Evolutionary conservation across 129 eudicot species (phyloP).

Genomic region (Pittosporum tobira): DNA sequence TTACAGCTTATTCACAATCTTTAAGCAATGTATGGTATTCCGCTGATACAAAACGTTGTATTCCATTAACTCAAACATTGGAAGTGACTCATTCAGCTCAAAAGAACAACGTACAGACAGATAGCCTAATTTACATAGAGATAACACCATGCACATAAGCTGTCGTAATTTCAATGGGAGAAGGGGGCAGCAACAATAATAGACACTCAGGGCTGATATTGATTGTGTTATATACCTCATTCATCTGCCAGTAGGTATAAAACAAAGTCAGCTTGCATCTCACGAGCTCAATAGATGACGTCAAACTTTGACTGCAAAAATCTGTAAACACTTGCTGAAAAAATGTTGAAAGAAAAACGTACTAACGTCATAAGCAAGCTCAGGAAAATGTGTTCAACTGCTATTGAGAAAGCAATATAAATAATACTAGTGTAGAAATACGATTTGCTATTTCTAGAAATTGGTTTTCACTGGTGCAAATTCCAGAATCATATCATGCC

Average conservation of each 20-base stretch:
- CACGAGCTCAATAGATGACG: constrained; percentile 52
- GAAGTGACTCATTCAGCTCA: too few species aligned
- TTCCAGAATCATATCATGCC: not conserved
- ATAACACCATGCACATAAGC: not conserved
- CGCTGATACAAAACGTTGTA: not conserved
- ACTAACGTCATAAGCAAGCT: constrained; percentile 5
- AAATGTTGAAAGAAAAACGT: constrained; percentile 8
- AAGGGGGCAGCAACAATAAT: not conserved
- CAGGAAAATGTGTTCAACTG: not conserved
- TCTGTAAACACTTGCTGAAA: constrained; percentile 56
- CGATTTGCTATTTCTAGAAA: not conserved
- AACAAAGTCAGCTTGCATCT: constrained; percentile 78
- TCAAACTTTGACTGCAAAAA: constrained; percentile 17
- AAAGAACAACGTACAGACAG: not conserved
- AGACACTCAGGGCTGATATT: constrained; percentile 1
- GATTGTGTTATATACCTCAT: constrained; percentile 49
- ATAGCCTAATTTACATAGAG: not conserved
- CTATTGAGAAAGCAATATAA: not conserved
- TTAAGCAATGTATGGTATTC: not conserved
- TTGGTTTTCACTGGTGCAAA: not conserved
- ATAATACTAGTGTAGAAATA: not conserved
- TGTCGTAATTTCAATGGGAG: not conserved
- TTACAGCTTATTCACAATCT: not conserved
- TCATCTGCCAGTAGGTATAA: constrained; percentile 77
- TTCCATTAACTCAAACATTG: too few species aligned